Base-by-base conservation (phyloP, 257 asterid genomes). In the Jacaranda mimosifolia region DNA sequence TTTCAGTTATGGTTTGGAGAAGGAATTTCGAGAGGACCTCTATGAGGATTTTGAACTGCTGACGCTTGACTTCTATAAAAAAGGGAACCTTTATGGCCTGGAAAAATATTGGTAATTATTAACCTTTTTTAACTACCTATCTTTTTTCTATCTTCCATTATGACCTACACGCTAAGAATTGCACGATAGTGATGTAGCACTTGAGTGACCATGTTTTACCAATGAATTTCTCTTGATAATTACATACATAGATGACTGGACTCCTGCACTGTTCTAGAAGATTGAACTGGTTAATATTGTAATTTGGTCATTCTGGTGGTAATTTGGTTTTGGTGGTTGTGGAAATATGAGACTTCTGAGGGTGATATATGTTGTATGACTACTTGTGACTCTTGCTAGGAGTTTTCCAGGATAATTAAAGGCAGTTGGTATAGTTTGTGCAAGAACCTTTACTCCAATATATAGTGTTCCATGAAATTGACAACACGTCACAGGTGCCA, bases 1-100 rank as follows among this genome's bases (percentile, higher is more conserved):
- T 67, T 82, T 77, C 86, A 95, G 99, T 85, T 91, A 91, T 82
- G 94, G 97, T 51, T 84, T 95, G 89, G 98, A 95, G 89, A 93
- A 85, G 88, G 94, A 91, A 38, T 93, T 90, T 65, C 87, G 84
- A 60, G 89, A 84, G 72, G 97, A 91, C 72, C 86, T 95, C 39
- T 95, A 90, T 46, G 84, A 83, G 52, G 98, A 95, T 87, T 95
- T 95, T 46, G 96, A 93, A 79, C 86, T 83, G 83, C 82, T 95
- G 83, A 75, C 94, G 0, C 94, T 91, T 43, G 91, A 90, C 70
- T 90, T 85, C 85, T 91, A 87, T 77, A 83, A 80, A 59, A 83
- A 80, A 60, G 98, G 99, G 59, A 91, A 88, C 84, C 92, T 91
- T 48, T 95, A 95, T 76, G 99, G 99, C 85, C 91, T 95, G 59